Evolutionary conservation across 805 yeast genomes (phyloP).

Genomic region (Kuraishia cidri): DNA sequence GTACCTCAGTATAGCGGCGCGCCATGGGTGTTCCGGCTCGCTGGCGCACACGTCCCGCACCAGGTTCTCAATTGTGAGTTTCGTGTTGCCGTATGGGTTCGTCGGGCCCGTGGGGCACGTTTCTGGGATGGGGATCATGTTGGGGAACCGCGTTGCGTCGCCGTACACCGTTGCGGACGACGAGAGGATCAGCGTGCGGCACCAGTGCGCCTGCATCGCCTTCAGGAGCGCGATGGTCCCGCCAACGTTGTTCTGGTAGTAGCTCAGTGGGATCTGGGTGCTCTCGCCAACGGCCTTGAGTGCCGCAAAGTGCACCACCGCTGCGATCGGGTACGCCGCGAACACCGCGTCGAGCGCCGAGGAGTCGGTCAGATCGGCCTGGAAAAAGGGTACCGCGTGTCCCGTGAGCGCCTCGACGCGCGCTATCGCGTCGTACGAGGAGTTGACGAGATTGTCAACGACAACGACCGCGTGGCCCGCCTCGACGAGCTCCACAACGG

Average conservation of each 20-base stretch:
- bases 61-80: slow-evolving; percentile 54
- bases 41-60: slow-evolving; percentile 43
- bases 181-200: slow-evolving; percentile 55
- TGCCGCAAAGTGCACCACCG: slow-evolving; percentile 77
- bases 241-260: slow-evolving; percentile 58
- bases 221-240: slow-evolving; percentile 56
- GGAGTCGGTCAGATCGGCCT: slow-evolving; percentile 48
- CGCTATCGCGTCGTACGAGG: slow-evolving; percentile 56
- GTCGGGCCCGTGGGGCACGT: slow-evolving; percentile 68
- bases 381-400: slow-evolving; percentile 41
- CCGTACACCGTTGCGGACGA: slow-evolving; percentile 84
- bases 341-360: slow-evolving; percentile 39
- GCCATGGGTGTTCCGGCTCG: slow-evolving; percentile 31
- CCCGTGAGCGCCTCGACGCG: slow-evolving; percentile 49
- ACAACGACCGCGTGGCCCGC: slow-evolving; percentile 65
- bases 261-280: slow-evolving; percentile 53
- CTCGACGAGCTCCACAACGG: slow-evolving; percentile 53
- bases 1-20: slow-evolving; percentile 59
- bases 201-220: slow-evolving; percentile 36
- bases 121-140: slow-evolving; percentile 76
- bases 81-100: slow-evolving; percentile 73
- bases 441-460: slow-evolving; percentile 61
- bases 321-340: slow-evolving; percentile 33
- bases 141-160: slow-evolving; percentile 62
- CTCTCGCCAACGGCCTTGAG: slow-evolving; percentile 81